Percentiles rank a stretch among this genome's conserved stretches.
These are phyloP conservation scores for Bocquillonia castaneifolia DNA, from an alignment of 441 rosid genomes.

Conservation along the genomic window DNA sequence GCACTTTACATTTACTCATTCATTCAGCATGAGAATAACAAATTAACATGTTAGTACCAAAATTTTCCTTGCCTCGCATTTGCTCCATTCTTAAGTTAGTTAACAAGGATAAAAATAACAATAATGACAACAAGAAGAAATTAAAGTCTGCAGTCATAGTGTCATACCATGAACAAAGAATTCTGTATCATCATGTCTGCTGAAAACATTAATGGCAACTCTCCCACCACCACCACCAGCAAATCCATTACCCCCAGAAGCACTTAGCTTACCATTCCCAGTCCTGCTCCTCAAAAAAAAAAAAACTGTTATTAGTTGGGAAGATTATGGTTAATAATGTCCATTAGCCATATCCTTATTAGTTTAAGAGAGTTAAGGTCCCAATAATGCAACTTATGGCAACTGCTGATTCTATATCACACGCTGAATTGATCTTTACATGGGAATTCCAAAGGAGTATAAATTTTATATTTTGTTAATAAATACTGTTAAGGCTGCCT, in stretches of 20 bases:
- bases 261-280: conserved; percentile 55
- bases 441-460: neutral
- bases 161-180: conserved; percentile 57
- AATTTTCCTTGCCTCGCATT: neutral
- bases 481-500: neutral
- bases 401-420: neutral
- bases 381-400: neutral
- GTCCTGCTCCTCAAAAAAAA: conserved; percentile 40
- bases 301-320: conserved; percentile 12
- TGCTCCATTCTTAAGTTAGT: neutral
- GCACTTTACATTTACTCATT: neutral
- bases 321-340: conserved; percentile 7
- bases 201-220: conserved; percentile 61
- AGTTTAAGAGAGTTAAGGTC: conserved; percentile 1
- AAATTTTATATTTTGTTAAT: neutral
- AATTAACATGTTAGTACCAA: neutral
- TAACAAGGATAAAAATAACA: neutral
- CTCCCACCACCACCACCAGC: conserved; percentile 87
- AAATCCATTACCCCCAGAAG: conserved; percentile 66
- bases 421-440: neutral
- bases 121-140: neutral
- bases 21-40: neutral
- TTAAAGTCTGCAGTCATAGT: neutral
- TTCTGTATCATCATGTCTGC: conserved; percentile 53
- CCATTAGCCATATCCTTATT: no score